phyloP scores from a whole-genome alignment of 441 rosid genomes.

The Gossypium lobatum region DNA sequence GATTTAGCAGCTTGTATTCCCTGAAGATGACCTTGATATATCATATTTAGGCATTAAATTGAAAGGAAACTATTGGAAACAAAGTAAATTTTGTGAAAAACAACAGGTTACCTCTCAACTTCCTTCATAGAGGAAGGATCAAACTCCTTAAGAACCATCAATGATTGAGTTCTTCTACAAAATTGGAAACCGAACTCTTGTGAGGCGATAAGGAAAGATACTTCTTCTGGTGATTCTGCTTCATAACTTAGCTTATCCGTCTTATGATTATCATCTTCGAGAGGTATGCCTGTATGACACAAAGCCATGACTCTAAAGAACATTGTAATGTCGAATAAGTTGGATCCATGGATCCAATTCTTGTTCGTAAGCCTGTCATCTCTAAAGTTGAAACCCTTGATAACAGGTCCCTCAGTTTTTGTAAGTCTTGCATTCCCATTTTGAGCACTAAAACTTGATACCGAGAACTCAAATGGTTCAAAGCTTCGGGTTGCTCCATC shows the following conservation, averaged over 20 bases:
- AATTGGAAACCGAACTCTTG: conserved; percentile 72
- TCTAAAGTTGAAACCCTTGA: conserved; percentile 68
- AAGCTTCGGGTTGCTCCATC: conserved; percentile 17
- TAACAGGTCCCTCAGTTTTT: conserved; percentile 17
- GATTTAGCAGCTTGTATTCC: conserved; percentile 66
- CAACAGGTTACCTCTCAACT: conserved; percentile 41
- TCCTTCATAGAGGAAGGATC: conserved; percentile 34
- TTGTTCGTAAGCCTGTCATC: conserved; percentile 56
- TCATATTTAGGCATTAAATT: conserved; percentile 10
- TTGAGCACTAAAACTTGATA: conserved; percentile 16
- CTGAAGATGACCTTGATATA: conserved; percentile 32
- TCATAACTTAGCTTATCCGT: conserved; percentile 51
- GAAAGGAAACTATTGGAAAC: background rate
- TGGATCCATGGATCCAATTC: conserved; percentile 45
- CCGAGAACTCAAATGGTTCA: conserved; percentile 22
- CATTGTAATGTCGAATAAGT: conserved; percentile 39
- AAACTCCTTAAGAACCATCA: conserved; percentile 45
- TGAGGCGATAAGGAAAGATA: conserved; percentile 62
- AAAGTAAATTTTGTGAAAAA: background rate
- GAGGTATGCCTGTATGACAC: conserved; percentile 76
- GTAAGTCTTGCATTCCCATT: conserved; percentile 18
- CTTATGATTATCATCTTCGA: conserved; percentile 34
- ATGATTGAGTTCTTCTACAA: conserved; percentile 60
- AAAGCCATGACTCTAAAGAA: conserved; percentile 67
- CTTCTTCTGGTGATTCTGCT: conserved; percentile 93